phyloP scores from a whole-genome alignment of 305 asterid genomes.

The Fraxinus latifolia region DNA sequence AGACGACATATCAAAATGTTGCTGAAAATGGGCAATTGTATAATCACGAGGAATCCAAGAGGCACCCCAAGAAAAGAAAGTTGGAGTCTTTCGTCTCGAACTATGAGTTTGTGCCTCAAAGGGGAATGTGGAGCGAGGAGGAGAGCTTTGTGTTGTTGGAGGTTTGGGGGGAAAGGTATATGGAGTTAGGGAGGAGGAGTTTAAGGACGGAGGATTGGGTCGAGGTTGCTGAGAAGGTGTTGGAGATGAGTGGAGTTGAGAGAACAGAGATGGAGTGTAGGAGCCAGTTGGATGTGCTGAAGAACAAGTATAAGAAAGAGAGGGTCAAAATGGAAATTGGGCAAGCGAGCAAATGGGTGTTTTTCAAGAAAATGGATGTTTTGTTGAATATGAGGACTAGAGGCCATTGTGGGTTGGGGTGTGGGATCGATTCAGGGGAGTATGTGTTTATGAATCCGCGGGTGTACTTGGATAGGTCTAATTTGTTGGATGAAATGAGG shows the following conservation, averaged over 20 bases:
- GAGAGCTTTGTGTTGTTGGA: constrained; percentile 63
- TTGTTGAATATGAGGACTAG: constrained; percentile 52
- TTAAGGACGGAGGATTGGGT: constrained; percentile 76
- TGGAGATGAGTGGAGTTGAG: constrained; percentile 62
- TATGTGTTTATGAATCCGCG: constrained; percentile 77
- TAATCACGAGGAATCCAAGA: constrained; percentile 49
- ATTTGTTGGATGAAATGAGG: constrained; percentile 88
- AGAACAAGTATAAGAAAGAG: constrained; percentile 84
- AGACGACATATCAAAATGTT: constrained; percentile 36
- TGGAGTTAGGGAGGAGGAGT: constrained; percentile 75
- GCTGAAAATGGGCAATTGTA: constrained; percentile 36
- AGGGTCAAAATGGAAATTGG: constrained; percentile 66
- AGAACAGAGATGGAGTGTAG: constrained; percentile 63
- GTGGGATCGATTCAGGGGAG: constrained; percentile 90
- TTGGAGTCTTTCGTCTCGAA: constrained; percentile 58
- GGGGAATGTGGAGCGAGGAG: constrained; percentile 67
- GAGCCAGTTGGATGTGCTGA: constrained; percentile 63
- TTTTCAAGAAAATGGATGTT: constrained; percentile 80
- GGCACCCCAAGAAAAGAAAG: constrained; percentile 72
- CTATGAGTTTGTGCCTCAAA: constrained; percentile 47
- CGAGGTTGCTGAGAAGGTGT: constrained; percentile 71
- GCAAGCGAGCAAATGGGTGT: constrained; percentile 65
- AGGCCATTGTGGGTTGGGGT: constrained; percentile 63
- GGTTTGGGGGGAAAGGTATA: constrained; percentile 85
- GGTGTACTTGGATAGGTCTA: constrained; percentile 77